Evolutionary conservation across 1,284 basidiomycete species (phyloP).

Genomic region (Coniophora puteana): DNA sequence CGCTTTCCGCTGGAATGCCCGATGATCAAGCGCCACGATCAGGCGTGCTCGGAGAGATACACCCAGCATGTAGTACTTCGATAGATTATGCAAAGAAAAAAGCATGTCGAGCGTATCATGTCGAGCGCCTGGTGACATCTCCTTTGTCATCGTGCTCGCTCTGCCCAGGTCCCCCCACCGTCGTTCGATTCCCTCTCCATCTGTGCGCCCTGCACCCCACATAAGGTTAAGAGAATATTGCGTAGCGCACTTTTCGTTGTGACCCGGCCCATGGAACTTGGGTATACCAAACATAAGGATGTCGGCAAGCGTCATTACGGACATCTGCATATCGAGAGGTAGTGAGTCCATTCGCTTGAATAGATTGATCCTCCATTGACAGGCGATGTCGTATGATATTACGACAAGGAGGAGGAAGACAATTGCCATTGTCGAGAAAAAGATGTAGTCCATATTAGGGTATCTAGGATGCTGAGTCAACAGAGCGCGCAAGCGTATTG

Average conservation of each 20-base stretch:
- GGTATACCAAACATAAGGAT: conserved; percentile 4
- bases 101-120: conserved; percentile 11
- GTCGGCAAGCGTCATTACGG: neutral
- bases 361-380: too few relatives aligned
- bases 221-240: conserved; percentile 10
- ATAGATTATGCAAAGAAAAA: conserved; percentile 11
- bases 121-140: conserved; percentile 12
- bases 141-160: conserved; percentile 8
- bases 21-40: too few relatives aligned
- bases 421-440: conserved; percentile 17
- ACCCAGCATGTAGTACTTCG: conserved; percentile 9
- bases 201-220: conserved; percentile 4
- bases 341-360: too few relatives aligned
- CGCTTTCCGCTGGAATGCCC: too few relatives aligned
- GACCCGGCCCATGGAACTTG: conserved; percentile 12
- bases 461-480: too few relatives aligned
- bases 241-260: conserved; percentile 6
- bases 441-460: conserved; percentile 29
- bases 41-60: neutral
- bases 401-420: conserved; percentile 30
- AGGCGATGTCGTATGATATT: too few relatives aligned
- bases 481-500: neutral
- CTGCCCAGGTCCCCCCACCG: conserved; percentile 10
- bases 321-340: conserved; percentile 15
- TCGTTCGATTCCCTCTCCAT: conserved; percentile 14